Percentiles rank a stretch among this genome's conserved stretches.
phyloP scores from a whole-genome alignment of 1,284 basidiomycete genomes.

The Leccinum pallidistipes region DNA sequence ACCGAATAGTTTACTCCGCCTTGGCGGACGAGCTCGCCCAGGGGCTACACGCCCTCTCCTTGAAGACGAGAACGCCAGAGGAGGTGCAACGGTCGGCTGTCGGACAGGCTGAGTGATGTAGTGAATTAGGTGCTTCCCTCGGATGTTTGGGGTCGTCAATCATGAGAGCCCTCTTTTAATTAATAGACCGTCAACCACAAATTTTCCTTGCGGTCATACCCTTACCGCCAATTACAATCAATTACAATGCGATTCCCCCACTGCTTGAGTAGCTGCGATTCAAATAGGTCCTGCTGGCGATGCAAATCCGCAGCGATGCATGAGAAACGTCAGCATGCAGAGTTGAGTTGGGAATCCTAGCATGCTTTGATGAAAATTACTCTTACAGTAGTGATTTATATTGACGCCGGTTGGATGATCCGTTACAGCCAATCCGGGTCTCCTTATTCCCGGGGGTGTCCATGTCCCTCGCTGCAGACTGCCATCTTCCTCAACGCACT shows the following conservation, averaged over 20 bases:
- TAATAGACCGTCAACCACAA: constrained; percentile 28
- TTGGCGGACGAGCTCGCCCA: constrained; percentile 66
- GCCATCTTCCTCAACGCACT: constrained; percentile 13
- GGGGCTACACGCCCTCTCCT: constrained; percentile 74
- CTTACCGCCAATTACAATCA: constrained; percentile 12
- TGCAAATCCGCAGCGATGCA: constrained; percentile 19
- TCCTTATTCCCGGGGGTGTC: constrained; percentile 2
- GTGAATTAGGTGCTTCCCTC: constrained; percentile 21
- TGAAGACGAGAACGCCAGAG: constrained; percentile 67
- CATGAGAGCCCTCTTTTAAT: constrained; percentile 34
- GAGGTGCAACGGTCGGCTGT: constrained; percentile 40
- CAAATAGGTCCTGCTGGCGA: constrained; percentile 17
- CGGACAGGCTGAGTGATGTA: constrained; percentile 23
- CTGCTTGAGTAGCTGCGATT: constrained; percentile 4
- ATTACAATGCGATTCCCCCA: constrained; percentile 17
- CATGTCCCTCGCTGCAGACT: constrained; percentile 8
- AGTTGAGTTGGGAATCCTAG: constrained; percentile 5
- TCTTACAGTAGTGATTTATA: constrained; percentile 4
- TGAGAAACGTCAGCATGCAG: constrained; percentile 19
- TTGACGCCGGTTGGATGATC: constrained; percentile 31
- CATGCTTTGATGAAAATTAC: constrained; percentile 1
- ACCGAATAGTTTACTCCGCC: constrained; percentile 71
- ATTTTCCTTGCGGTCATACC: constrained; percentile 19
- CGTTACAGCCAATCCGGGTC: constrained; percentile 24
- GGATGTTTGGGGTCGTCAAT: constrained; percentile 26